Percentiles rank a stretch among this genome's conserved stretches.
phyloP scores from a whole-genome alignment of 345 rosid species.

The Populus deltoides region DNA sequence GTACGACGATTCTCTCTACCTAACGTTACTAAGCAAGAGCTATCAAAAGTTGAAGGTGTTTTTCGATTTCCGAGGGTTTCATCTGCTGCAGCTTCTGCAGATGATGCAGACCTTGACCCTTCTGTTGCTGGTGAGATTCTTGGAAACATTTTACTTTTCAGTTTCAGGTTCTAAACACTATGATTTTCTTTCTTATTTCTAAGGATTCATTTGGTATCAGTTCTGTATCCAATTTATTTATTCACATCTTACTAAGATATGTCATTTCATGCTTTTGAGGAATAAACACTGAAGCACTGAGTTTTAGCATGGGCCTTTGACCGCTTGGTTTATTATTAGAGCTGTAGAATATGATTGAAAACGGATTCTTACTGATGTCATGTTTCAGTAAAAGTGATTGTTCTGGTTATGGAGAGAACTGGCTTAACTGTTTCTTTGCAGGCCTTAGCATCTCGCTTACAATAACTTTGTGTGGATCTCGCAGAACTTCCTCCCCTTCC shows the following conservation, averaged over 20 bases:
- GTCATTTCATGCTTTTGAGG: background rate
- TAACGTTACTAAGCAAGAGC: conserved; percentile 53
- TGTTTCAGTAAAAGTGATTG: background rate
- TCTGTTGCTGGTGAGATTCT: conserved; percentile 55
- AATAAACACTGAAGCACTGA: background rate
- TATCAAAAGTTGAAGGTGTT: conserved; percentile 55
- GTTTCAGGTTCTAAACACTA: background rate
- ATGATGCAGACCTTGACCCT: conserved; percentile 79
- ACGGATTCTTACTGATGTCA: background rate
- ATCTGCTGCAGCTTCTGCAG: conserved; percentile 82
- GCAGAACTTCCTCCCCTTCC: conserved; percentile 87
- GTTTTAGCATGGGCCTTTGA: too few relatives aligned
- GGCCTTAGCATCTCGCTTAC: background rate
- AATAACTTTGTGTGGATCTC: conserved; percentile 22
- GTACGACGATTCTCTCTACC: conserved; percentile 79
- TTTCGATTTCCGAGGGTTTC: conserved; percentile 79
- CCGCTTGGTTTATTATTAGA: too few relatives aligned
- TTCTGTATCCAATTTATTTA: background rate
- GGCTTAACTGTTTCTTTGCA: background rate
- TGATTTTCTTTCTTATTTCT: background rate
- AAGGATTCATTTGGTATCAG: background rate
- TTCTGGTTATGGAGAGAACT: background rate
- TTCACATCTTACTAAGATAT: background rate
- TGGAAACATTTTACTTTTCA: background rate
- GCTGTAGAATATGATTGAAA: too few relatives aligned